phyloP scores from a whole-genome alignment of 2,329 filamentous ascomycete genomes.

The Shiraia sp. region DNA sequence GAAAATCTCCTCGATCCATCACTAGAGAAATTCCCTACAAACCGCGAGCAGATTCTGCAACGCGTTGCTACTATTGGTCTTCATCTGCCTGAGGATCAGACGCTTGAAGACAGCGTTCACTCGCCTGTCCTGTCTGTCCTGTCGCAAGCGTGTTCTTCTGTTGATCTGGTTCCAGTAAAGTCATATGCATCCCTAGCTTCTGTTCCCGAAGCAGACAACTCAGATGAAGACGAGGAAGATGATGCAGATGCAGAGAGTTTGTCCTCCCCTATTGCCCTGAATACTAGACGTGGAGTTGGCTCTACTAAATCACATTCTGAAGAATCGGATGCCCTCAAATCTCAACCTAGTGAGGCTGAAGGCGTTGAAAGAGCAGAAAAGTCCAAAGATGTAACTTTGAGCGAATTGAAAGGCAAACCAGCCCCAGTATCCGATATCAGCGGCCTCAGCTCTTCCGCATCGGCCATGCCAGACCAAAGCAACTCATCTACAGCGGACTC shows the following conservation, averaged over 20 bases:
- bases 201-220: slow-evolving; percentile 25
- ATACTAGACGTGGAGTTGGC: slow-evolving; percentile 2
- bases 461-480: slow-evolving; percentile 16
- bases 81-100: slow-evolving; percentile 32
- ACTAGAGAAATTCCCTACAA: slow-evolving; percentile 34
- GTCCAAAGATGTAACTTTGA: slow-evolving; percentile 14
- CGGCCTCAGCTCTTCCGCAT: slow-evolving; percentile 9
- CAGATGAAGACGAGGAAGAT: slow-evolving; percentile 24
- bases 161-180: slow-evolving; percentile 29
- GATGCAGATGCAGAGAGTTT: slow-evolving; percentile 18
- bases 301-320: slow-evolving; percentile 14
- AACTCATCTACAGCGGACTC: background rate
- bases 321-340: slow-evolving; percentile 2
- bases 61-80: slow-evolving; percentile 32
- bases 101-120: slow-evolving; percentile 12
- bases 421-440: slow-evolving; percentile 16
- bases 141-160: slow-evolving; percentile 37
- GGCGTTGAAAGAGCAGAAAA: slow-evolving; percentile 21
- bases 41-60: slow-evolving; percentile 32
- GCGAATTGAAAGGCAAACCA: slow-evolving; percentile 10
- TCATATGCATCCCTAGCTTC: slow-evolving; percentile 34
- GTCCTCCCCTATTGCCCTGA: slow-evolving; percentile 23
- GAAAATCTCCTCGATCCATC: slow-evolving; percentile 29
- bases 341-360: slow-evolving; percentile 16
- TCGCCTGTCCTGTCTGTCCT: slow-evolving; percentile 29